These are phyloP conservation scores for Skeletonema potamos DNA, from an alignment of 108 stramenopile genomes.

Conservation along the genomic window DNA sequence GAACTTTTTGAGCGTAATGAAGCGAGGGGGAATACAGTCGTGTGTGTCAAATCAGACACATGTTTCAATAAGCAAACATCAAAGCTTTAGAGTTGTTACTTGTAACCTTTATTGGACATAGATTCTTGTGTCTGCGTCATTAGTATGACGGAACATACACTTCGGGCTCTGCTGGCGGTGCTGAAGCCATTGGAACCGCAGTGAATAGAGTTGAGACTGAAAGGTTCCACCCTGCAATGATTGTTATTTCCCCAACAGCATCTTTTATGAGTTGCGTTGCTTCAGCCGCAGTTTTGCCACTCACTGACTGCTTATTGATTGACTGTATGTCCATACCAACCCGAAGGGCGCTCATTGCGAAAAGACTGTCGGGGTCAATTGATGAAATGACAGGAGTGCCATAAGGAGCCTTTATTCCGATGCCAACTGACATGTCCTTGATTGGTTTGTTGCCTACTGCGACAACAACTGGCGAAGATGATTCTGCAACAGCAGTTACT, in stretches of 20 bases:
- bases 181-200: not conserved
- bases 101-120: not conserved
- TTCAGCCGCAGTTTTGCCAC: not conserved
- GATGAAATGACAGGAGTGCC: not conserved
- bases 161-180: not conserved
- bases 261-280: not conserved
- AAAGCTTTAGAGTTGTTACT: not conserved
- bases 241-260: not conserved
- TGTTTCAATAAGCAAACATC: not conserved
- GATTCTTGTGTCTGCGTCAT: not conserved
- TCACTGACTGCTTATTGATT: not conserved
- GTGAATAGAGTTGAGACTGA: not conserved
- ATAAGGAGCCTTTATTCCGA: not conserved
- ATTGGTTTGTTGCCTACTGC: not conserved
- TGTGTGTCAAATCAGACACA: slow-evolving; percentile 32
- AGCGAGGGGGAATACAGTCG: slow-evolving; percentile 57
- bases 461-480: not conserved
- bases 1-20: slow-evolving; percentile 65
- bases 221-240: not conserved
- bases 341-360: not conserved
- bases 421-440: not conserved
- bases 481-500: not conserved
- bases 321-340: not conserved
- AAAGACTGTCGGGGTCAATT: not conserved
- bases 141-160: not conserved